These are phyloP conservation scores for Nitzschia palea DNA, from an alignment of 108 stramenopile genomes.

Conservation along the genomic window DNA sequence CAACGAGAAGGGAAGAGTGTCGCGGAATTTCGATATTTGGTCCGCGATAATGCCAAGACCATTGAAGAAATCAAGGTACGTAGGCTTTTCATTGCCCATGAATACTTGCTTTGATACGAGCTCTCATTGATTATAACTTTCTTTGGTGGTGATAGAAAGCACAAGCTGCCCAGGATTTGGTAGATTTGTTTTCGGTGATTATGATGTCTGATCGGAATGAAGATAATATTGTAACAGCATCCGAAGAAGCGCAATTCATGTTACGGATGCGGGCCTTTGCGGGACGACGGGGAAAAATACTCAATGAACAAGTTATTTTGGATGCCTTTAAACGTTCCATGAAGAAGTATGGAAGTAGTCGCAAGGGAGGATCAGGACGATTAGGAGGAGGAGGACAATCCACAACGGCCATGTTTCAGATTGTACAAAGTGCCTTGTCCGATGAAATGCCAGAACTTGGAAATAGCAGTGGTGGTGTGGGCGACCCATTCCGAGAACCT, in stretches of 20 bases:
- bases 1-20: constrained; percentile 25
- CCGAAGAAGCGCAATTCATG: constrained; percentile 9
- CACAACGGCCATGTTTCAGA: constrained; percentile 7
- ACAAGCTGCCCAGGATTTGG: constrained; percentile 8
- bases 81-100: neutral
- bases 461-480: no score
- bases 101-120: neutral
- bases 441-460: no score
- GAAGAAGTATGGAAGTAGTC: neutral
- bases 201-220: constrained; percentile 11
- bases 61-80: constrained; percentile 39
- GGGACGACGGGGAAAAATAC: neutral
- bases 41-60: constrained; percentile 30
- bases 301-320: constrained; percentile 4
- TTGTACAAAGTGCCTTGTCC: constrained; percentile 3
- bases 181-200: constrained; percentile 9
- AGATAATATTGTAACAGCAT: constrained; percentile 11
- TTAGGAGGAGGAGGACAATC: neutral
- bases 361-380: neutral
- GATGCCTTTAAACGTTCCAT: constrained; percentile 8
- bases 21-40: constrained; percentile 19
- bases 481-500: no score
- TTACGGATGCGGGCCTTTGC: constrained; percentile 2
- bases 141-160: constrained; percentile 4
- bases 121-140: neutral